Evolutionary conservation across 768 basidiomycete genomes (phyloP).

Genomic region (Mycena pura): DNA sequence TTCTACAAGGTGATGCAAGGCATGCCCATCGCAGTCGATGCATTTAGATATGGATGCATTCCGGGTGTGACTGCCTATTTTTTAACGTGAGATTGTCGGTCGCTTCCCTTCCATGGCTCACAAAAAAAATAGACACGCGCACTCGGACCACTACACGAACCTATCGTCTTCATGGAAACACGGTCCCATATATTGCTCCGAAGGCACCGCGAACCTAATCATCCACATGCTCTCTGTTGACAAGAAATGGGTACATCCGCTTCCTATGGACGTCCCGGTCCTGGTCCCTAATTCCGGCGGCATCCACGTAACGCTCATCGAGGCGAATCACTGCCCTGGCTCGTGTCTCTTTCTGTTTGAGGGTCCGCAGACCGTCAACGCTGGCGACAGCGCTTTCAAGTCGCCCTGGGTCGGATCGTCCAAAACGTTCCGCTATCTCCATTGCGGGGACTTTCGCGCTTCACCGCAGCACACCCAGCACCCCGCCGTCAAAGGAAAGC

Average conservation of each 20-base stretch:
- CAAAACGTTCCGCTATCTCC: conserved; percentile 84
- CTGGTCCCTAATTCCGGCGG: conserved; percentile 83
- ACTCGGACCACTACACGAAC: conserved; percentile 97
- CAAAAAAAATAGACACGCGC: conserved; percentile 75
- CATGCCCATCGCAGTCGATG: conserved; percentile 98
- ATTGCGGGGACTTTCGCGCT: conserved; percentile 94
- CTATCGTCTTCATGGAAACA: conserved; percentile 86
- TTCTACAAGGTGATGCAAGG: conserved; percentile 97
- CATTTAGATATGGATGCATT: conserved; percentile 92
- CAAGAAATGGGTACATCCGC: conserved; percentile 84
- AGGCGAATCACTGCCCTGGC: conserved; percentile 98
- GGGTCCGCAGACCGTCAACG: conserved; percentile 86
- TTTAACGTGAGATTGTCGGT: conserved; percentile 64
- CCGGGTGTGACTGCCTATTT: conserved; percentile 92
- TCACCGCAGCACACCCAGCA: conserved; percentile 88
- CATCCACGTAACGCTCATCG: conserved; percentile 91
- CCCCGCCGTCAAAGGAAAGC: conserved; percentile 80
- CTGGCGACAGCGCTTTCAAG: conserved; percentile 82
- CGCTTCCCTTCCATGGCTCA: background rate
- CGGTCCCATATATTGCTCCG: conserved; percentile 96
- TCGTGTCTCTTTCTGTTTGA: conserved; percentile 95
- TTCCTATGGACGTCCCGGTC: conserved; percentile 81
- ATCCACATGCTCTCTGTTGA: conserved; percentile 91
- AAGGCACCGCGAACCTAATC: conserved; percentile 91
- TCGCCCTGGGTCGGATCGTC: conserved; percentile 74